phyloP scores from a whole-genome alignment of 2,329 filamentous ascomycete species.

The Tolypocladium ovalisporum region DNA sequence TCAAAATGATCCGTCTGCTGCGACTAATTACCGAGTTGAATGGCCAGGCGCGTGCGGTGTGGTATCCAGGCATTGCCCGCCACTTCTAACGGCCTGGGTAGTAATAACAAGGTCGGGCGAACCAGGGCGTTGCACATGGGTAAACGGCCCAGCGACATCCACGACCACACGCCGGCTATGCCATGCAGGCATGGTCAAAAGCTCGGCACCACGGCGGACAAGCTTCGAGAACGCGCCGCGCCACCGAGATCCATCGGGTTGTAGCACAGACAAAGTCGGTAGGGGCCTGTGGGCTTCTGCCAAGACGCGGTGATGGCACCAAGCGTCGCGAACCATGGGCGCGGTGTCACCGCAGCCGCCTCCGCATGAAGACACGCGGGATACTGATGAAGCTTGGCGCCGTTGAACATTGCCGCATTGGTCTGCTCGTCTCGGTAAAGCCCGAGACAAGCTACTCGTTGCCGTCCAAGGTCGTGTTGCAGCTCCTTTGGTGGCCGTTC shows the following conservation, averaged over 20 bases:
- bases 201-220: background rate
- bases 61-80: background rate
- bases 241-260: background rate
- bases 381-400: background rate
- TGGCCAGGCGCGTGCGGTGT: too few relatives aligned
- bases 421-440: background rate
- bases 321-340: background rate
- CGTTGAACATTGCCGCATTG: background rate
- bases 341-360: background rate
- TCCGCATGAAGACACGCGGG: background rate
- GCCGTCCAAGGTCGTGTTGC: background rate
- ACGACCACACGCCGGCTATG: background rate
- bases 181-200: too few relatives aligned
- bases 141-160: background rate
- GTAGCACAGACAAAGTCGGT: background rate
- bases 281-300: background rate
- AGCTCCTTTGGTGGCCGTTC: background rate
- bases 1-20: background rate
- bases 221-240: background rate
- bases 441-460: background rate
- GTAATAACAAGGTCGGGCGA: too few relatives aligned
- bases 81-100: background rate
- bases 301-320: background rate
- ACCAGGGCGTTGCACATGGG: background rate
- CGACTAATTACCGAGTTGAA: too few relatives aligned